Base-by-base conservation (phyloP, 331 rosid genomes). In the Prunus yedoensis region DNA sequence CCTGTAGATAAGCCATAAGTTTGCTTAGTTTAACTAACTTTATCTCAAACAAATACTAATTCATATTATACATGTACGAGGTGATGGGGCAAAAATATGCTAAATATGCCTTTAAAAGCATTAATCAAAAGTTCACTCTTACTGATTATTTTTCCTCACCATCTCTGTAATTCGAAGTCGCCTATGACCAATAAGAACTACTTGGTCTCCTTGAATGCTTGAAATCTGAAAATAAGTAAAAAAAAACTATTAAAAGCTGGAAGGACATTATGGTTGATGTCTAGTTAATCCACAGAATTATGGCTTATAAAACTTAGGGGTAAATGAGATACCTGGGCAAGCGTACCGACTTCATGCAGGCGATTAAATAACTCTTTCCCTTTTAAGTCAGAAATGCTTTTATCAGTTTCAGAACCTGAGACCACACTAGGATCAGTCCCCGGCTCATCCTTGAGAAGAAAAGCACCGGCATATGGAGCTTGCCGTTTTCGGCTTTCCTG, bases 391-490 rank as follows among this genome's bases (percentile, higher is more conserved):
- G 83, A 38, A 46, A 85, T 80, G 80, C 30, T 92, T 81, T 92
- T 92, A 60, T 92, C 99, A 10, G 90, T 53, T 57, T 95, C 97
- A 51, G 90, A 87, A 69, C 91, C 90, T 75, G 97, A 87, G 62
- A 84, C 89, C 65, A 79, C 21, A 76, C 87, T 89, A 20, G 97
- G 87, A 89, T 95, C 99, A 69, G 93, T 79, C 70, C 86, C 97
- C 5, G 87, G 91, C 71, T 92, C 98, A 59, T 95, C 98, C 88
- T 95, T 95, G 68, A 95, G 86, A 72, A 95, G 93, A 80, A 95
- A 95, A 73, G 99, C 92, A 66, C 99, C 99, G 58, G 98, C 99
- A 85, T 95, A 95, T 5, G 99, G 99, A 78, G 99, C 99, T 79
- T 95, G 99, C 45, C 99, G 81, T 73, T 88, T 90, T 62, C 89